Conservation (phyloP, 2,329 filamentous ascomycete species). For the Beauveria rudraprayagi region DNA sequence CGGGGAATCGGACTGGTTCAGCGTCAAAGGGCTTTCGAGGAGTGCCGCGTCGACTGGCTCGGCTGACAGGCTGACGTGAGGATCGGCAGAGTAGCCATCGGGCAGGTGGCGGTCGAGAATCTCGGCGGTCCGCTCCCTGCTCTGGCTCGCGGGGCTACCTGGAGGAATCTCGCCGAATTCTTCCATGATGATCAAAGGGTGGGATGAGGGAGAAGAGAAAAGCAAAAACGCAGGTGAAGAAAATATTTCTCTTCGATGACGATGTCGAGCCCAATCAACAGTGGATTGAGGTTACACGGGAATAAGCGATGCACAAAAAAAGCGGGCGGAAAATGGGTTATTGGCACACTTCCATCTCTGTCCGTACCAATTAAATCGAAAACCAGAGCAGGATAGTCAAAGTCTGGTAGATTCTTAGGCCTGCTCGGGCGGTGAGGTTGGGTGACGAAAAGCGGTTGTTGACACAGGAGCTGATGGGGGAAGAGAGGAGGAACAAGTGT, state of each 20-base stretch:
- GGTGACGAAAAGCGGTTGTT: too few relatives aligned
- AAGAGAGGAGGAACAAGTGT: not conserved
- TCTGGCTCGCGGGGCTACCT: constrained; percentile 21
- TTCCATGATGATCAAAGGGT: constrained; percentile 17
- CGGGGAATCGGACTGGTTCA: constrained; percentile 6
- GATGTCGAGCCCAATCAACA: not conserved
- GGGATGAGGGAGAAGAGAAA: not conserved
- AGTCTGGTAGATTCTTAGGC: not conserved
- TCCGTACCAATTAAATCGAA: not conserved
- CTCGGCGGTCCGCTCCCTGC: constrained; percentile 25
- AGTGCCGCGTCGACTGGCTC: constrained; percentile 14
- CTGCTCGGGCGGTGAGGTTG: not conserved
- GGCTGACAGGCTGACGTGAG: constrained; percentile 26
- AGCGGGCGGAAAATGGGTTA: not conserved
- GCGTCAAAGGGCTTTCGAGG: constrained; percentile 11
- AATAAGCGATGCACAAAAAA: not conserved
- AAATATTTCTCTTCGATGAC: not conserved
- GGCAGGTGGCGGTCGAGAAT: constrained; percentile 31
- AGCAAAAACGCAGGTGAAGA: too few relatives aligned
- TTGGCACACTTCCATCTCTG: not conserved
- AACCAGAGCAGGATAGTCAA: not conserved
- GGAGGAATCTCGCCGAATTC: constrained; percentile 18
- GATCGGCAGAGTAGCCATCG: constrained; percentile 32
- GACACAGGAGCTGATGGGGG: too few relatives aligned
- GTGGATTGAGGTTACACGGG: not conserved